Evolutionary conservation across 441 rosid genomes (phyloP).

Genomic region (Gossypium davidsonii): DNA sequence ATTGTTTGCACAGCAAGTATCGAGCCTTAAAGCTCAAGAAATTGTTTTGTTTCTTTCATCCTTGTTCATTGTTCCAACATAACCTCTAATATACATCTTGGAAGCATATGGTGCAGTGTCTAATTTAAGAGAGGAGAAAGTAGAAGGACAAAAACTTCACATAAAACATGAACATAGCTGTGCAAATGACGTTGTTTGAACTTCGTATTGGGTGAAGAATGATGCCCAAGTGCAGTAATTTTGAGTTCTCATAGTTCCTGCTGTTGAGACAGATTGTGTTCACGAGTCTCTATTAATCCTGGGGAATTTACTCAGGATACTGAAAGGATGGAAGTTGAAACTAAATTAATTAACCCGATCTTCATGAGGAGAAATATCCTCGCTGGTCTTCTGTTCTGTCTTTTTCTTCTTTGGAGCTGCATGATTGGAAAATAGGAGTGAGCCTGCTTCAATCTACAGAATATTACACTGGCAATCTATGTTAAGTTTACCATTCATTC

Average conservation of each 20-base stretch:
- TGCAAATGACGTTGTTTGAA: not conserved
- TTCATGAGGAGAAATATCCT: conserved; percentile 38
- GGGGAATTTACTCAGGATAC: not conserved
- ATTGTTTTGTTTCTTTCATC: no score
- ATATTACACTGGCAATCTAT: not conserved
- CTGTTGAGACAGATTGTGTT: not conserved
- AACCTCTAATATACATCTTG: not conserved
- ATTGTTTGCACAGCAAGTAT: no score
- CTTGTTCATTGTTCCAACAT: no score
- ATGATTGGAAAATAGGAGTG: conserved; percentile 15
- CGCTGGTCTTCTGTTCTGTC: not conserved
- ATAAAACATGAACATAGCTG: not conserved
- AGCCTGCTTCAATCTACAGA: conserved; percentile 10
- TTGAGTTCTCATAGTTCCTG: not conserved
- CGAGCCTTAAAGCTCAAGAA: no score
- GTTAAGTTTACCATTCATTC: conserved; percentile 30
- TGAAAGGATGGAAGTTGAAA: not conserved
- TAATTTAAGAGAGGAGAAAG: not conserved
- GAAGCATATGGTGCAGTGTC: not conserved
- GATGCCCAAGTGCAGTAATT: not conserved
- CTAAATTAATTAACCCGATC: not conserved
- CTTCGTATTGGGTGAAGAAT: not conserved
- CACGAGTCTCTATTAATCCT: not conserved
- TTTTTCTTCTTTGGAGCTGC: conserved; percentile 35
- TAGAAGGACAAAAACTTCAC: not conserved